Evolutionary conservation across 495 filamentous ascomycete species (phyloP), one percentile per base, ranked within the genome.

Genomic region (Penicillium bialowiezense): DNA sequence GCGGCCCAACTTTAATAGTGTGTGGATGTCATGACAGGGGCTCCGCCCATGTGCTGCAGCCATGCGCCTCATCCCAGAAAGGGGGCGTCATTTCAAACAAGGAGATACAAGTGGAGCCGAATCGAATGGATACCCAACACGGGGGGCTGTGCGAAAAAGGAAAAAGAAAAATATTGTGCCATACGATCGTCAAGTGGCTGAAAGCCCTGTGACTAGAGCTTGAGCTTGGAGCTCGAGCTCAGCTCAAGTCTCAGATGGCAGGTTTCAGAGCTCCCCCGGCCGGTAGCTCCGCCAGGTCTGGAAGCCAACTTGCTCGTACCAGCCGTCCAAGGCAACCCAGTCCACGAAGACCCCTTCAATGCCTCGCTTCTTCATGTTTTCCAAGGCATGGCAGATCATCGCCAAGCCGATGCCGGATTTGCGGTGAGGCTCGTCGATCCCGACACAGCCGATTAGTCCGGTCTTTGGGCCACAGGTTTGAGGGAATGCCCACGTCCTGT

Each of bases 251-350:
- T 26, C 23, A 26, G 8, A 26, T 26, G 3, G 23, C 23, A 26
- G 8, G 8, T 26, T 26, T 45, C 43, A 59, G n/a, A 68, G 62
- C 46, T 65, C 58, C 0, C 68, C 72, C 2, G 64, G 60, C 23
- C 67, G 54, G 56, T 78, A 80, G 23, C 71, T 71, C 32, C 73
- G 61, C 65, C 68, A 72, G 7, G 60, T 59, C 48, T 63, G 38
- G 51, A 77, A 78, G 3, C 76, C 76, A 14, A 77, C 41, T 37
- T 70, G 64, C 55, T 77, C 75, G 58, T 80, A 80, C 58, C 69
- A 80, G 7, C 71, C 75, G 15, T 76, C 65, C 34, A 75, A 51
- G 15, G 64, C 68, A 14, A 78, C 75, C 71, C 72, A 77, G 41
- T 80, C 76, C 28, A 80, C 69, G 52, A 74, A 75, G 0, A 76